These are phyloP conservation scores for Alternaria ventricosa DNA, from an alignment of 2,329 filamentous ascomycete genomes.

Conservation along the genomic window DNA sequence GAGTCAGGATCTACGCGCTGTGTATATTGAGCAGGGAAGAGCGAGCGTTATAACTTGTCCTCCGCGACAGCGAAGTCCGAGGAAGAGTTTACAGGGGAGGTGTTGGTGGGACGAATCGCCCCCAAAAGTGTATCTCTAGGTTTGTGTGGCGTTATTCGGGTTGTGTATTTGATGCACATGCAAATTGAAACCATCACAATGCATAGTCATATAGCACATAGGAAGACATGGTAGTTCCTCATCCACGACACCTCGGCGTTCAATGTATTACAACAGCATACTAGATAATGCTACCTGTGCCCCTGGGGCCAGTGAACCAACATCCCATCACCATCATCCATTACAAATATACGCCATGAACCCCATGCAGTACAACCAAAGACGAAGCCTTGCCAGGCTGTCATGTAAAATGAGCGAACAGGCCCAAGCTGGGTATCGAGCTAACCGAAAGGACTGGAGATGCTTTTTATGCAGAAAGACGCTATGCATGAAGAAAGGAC, in stretches of 20 bases:
- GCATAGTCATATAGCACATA: neutral
- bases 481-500: slow-evolving; percentile 22
- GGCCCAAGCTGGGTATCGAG: slow-evolving; percentile 15
- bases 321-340: neutral
- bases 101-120: neutral
- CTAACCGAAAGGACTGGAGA: slow-evolving; percentile 11
- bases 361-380: neutral
- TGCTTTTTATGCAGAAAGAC: slow-evolving; percentile 2
- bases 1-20: neutral
- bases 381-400: slow-evolving; percentile 3
- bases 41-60: neutral
- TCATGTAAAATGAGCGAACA: slow-evolving; percentile 16
- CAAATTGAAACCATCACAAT: neutral
- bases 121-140: neutral
- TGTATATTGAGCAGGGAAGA: slow-evolving; percentile 2
- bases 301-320: neutral
- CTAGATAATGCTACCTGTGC: neutral
- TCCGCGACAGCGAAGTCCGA: neutral
- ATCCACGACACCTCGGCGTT: neutral
- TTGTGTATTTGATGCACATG: neutral
- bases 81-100: neutral
- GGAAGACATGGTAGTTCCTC: neutral
- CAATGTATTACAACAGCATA: slow-evolving; percentile 3
- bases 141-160: neutral
- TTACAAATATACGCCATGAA: neutral